phyloP scores from a whole-genome alignment of 1,284 basidiomycete species.

The Marasmius sp. region DNA sequence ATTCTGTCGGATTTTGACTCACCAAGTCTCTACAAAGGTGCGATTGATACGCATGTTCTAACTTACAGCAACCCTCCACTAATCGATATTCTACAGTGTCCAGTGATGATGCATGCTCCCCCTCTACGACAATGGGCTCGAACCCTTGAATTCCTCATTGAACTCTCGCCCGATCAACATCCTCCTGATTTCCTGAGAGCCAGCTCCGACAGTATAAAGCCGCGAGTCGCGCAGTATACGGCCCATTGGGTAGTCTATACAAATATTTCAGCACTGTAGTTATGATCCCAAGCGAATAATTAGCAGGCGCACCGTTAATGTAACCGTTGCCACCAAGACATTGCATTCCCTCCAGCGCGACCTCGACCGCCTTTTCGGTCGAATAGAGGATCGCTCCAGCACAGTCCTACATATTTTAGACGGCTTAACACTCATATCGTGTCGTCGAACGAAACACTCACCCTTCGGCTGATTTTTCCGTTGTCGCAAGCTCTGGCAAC shows the following conservation, averaged over 20 bases:
- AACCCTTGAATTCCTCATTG: constrained; percentile 63
- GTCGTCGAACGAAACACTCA: constrained; percentile 33
- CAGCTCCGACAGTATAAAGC: constrained; percentile 88
- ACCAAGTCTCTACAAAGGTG: no score
- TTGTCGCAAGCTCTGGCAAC: constrained; percentile 87
- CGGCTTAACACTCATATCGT: not conserved
- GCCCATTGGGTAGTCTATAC: constrained; percentile 82
- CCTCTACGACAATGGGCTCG: not conserved
- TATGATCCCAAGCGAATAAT: not conserved
- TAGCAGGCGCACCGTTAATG: constrained; percentile 68
- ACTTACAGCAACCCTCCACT: not conserved
- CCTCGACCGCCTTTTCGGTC: constrained; percentile 87
- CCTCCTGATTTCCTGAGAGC: constrained; percentile 87
- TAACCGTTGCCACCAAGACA: constrained; percentile 92
- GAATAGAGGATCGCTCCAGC: constrained; percentile 91
- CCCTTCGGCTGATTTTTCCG: constrained; percentile 79
- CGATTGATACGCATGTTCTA: no score
- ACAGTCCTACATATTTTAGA: constrained; percentile 63
- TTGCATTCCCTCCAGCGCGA: constrained; percentile 90
- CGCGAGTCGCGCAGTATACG: constrained; percentile 83
- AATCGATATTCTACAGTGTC: not conserved
- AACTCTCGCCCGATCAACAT: constrained; percentile 92
- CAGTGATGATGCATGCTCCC: not conserved
- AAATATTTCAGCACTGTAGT: constrained; percentile 2
- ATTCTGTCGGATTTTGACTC: no score